Base-by-base conservation (phyloP, 495 filamentous ascomycete genomes). In the Daldinia concentrica region DNA sequence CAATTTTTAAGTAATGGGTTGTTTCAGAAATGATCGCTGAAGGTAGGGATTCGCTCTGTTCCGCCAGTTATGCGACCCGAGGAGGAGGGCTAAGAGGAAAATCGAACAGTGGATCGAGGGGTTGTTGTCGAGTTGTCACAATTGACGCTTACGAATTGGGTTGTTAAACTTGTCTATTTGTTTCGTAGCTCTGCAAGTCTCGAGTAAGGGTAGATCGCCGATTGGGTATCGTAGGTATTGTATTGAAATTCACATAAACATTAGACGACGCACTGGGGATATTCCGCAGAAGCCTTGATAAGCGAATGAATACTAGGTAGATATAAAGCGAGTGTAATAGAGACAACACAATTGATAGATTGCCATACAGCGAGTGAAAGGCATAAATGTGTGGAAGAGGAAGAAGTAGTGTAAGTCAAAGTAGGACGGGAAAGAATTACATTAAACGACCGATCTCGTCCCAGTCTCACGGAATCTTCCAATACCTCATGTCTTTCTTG, bases 21-120 rank as follows among this genome's bases (percentile, higher is more conserved):
- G 66, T 69, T 73, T 69, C 66, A 69, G 52, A 62, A 66, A 63
- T 61, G 57, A 69, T 48, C 39, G 62, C 61, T 57, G 62, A 62
- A 58, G 39, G 60, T 69, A 64, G 17, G 60, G 65, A 68, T 73
- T 64, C 37, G 51, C 43, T 56, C 59, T 57, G 52, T 67, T 63
- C 50, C 45, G 60, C 58, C 22, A 5, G 59, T 54, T 50, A 22
- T 62, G 58, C 26, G 54, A 43, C 55, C 59, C 8, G 59, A 22
- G 50, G 54, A 60, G 6, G 17, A 51, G 50, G 15, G 43, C 45
- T 36, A n/a, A 60, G 41, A 63, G 36, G 24, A 36, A 32, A 39
- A 37, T 62, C 32, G 55, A 48, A 71, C 15, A 50, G 62, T 64
- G 56, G 51, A 58, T 62, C 56, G 61, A 32, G 56, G 14, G 19